Conservation (phyloP, 768 basidiomycete species). For the Suillus clintonianus region DNA sequence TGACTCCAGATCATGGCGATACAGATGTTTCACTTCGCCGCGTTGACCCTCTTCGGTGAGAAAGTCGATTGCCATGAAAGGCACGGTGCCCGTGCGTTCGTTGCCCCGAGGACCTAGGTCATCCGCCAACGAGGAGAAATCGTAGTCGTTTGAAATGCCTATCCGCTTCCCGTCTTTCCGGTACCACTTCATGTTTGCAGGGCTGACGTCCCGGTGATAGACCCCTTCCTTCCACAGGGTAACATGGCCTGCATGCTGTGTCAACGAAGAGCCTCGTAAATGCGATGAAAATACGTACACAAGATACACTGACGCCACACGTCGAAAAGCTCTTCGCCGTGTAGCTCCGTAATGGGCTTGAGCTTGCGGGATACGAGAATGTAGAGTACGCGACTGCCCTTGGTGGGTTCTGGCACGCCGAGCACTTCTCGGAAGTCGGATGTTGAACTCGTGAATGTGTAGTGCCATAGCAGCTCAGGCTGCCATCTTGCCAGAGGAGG, state of each 20-base stretch:
- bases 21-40: not conserved
- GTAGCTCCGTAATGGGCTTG: not conserved
- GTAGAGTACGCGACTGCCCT: not conserved
- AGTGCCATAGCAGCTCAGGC: not conserved
- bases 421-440: not conserved
- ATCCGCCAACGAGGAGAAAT: not conserved
- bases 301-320: not conserved
- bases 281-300: not conserved
- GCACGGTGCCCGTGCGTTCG: not conserved
- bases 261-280: not conserved
- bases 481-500: too few relatives aligned
- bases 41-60: not conserved
- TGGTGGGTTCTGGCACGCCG: not conserved
- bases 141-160: not conserved
- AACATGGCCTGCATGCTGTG: not conserved
- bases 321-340: not conserved
- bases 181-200: not conserved
- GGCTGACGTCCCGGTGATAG: not conserved
- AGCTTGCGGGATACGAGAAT: not conserved
- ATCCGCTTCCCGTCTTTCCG: not conserved
- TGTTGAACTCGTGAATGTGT: not conserved
- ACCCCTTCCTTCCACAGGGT: not conserved
- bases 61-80: not conserved
- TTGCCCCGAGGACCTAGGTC: not conserved
- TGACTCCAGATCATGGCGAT: not conserved